Conservation (phyloP, 345 rosid genomes). For the Eucalyptus erythrocorys region DNA sequence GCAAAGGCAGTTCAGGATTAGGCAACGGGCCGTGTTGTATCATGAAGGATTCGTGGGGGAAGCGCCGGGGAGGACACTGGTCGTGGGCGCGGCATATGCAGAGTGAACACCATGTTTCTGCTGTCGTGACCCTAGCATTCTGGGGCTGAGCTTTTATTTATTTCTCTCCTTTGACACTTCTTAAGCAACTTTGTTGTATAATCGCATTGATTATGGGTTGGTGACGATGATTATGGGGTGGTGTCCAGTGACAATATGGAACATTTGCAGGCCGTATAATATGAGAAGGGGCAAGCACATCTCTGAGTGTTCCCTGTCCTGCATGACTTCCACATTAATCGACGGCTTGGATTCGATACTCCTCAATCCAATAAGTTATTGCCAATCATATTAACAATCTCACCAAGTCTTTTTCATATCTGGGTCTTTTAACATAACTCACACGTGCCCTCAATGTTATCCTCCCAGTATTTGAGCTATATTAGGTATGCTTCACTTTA, state of each 20-base stretch:
- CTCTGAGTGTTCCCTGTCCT: not conserved
- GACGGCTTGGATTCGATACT: rapidly evolving
- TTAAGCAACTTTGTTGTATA: not conserved
- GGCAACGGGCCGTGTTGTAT: slow-evolving; percentile 70
- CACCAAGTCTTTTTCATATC: too few species aligned
- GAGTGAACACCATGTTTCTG: slow-evolving; percentile 73
- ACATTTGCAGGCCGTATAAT: not conserved
- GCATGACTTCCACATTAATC: not conserved
- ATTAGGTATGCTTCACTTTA: too few species aligned
- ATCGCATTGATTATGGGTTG: not conserved
- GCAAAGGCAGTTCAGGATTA: slow-evolving; percentile 51
- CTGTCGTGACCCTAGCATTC: slow-evolving; percentile 37
- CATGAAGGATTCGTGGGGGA: slow-evolving; percentile 85
- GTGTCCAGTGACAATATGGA: not conserved
- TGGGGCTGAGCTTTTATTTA: not conserved
- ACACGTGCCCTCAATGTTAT: too few species aligned
- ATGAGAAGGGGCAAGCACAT: not conserved
- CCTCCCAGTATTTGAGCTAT: rapidly evolving
- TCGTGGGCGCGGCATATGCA: slow-evolving; percentile 58
- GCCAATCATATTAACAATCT: too few species aligned
- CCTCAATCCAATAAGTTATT: rapidly evolving
- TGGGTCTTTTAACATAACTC: too few species aligned
- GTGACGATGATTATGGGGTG: not conserved
- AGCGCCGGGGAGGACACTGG: slow-evolving; percentile 73
- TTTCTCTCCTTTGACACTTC: not conserved